phyloP scores from a whole-genome alignment of 2,329 filamentous ascomycete genomes.

The Didymella keratinophila region DNA sequence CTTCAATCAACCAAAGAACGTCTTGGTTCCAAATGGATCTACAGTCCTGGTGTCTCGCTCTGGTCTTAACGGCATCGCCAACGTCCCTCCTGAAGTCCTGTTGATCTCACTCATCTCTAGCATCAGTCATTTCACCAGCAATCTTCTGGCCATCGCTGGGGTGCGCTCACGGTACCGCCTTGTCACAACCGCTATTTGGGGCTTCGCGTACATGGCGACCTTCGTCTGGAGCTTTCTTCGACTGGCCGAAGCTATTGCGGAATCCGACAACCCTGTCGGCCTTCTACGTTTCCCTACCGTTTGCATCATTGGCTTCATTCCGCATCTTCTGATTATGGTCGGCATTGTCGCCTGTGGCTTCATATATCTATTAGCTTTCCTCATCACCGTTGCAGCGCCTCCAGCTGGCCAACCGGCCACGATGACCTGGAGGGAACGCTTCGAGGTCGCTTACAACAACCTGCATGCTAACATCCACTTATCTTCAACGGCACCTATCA shows the following conservation, averaged over 20 bases:
- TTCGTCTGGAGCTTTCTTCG: conserved; percentile 77
- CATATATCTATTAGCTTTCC: conserved; percentile 80
- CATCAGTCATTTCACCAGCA: conserved; percentile 87
- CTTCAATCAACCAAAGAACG: conserved; percentile 50
- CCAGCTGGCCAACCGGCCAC: conserved; percentile 59
- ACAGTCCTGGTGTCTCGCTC: conserved; percentile 55
- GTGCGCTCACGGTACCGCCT: conserved; percentile 82
- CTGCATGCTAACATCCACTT: conserved; percentile 92
- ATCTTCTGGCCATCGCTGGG: conserved; percentile 80
- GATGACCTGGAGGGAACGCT: conserved; percentile 64
- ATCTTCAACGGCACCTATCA: conserved; percentile 69
- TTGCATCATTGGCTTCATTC: conserved; percentile 93
- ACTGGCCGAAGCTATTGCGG: conserved; percentile 47
- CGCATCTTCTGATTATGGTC: conserved; percentile 83
- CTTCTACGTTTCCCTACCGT: conserved; percentile 90
- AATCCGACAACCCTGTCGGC: conserved; percentile 63
- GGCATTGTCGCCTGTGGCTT: conserved; percentile 78
- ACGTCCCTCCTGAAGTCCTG: conserved; percentile 88
- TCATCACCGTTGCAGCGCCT: conserved; percentile 75
- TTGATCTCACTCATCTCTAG: conserved; percentile 87
- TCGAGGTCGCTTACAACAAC: conserved; percentile 79
- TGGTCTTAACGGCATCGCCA: conserved; percentile 79
- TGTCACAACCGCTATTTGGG: conserved; percentile 88
- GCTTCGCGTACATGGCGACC: conserved; percentile 84
- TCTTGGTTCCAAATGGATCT: conserved; percentile 55